Conservation (phyloP, 495 filamentous ascomycete species). For the Choiromyces venosus region DNA sequence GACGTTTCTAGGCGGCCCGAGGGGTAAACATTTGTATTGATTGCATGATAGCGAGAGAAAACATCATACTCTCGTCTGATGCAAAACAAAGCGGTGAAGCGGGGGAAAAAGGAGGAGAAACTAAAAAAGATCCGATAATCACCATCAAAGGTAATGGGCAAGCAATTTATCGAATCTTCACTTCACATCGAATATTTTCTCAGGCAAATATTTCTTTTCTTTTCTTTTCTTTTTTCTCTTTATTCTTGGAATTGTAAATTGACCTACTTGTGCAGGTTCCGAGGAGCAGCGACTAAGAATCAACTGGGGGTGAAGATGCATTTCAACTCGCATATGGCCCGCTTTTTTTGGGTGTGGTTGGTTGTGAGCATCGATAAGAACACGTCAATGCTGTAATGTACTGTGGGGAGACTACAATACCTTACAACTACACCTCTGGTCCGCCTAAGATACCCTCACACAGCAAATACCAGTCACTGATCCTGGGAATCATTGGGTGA, state of each 20-base stretch:
- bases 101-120: neutral
- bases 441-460: neutral
- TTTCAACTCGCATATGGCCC: neutral
- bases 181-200: neutral
- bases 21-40: neutral
- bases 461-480: neutral
- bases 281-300: neutral
- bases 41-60: neutral
- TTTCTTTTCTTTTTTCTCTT: neutral
- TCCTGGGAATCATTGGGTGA: neutral
- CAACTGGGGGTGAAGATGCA: neutral
- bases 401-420: neutral
- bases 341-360: neutral
- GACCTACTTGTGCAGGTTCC: neutral
- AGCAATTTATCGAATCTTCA: neutral
- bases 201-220: neutral
- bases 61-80: neutral
- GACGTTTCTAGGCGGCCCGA: neutral
- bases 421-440: neutral
- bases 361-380: neutral
- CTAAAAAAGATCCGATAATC: neutral
- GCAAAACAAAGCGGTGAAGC: neutral
- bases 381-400: slow-evolving; percentile 3
- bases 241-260: slow-evolving; percentile 1
- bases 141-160: neutral